These are phyloP conservation scores for Solanum etuberosum DNA, from an alignment of 257 asterid species.

Conservation along the genomic window DNA sequence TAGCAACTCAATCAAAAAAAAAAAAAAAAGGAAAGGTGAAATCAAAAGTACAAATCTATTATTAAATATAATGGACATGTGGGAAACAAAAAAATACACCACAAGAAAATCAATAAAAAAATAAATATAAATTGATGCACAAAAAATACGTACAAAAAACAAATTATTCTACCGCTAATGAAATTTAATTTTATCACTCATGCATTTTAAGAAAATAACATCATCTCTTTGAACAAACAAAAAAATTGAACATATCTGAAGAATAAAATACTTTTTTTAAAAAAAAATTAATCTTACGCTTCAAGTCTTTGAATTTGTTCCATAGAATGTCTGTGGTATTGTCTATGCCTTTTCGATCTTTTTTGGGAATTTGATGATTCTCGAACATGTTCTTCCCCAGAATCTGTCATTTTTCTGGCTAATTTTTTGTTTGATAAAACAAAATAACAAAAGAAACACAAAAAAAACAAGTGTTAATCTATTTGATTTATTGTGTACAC, in stretches of 20 bases:
- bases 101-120: too few species aligned
- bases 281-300: not conserved
- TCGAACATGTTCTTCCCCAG: not conserved
- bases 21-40: too few species aligned
- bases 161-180: too few species aligned
- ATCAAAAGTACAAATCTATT: too few species aligned
- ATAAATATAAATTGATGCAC: too few species aligned
- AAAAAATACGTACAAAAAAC: too few species aligned
- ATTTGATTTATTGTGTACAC: not conserved
- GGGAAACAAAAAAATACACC: too few species aligned
- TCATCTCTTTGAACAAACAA: not conserved
- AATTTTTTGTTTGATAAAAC: not conserved
- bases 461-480: not conserved
- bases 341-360: not conserved
- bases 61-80: too few species aligned
- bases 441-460: not conserved
- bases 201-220: not conserved
- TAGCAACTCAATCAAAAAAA: not conserved
- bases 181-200: not conserved
- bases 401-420: not conserved
- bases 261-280: not conserved
- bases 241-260: not conserved
- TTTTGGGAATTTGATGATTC: not conserved
- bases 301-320: not conserved
- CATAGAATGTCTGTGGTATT: not conserved